Conservation (phyloP, 257 asterid species). For the Anisodus acutangulus region DNA sequence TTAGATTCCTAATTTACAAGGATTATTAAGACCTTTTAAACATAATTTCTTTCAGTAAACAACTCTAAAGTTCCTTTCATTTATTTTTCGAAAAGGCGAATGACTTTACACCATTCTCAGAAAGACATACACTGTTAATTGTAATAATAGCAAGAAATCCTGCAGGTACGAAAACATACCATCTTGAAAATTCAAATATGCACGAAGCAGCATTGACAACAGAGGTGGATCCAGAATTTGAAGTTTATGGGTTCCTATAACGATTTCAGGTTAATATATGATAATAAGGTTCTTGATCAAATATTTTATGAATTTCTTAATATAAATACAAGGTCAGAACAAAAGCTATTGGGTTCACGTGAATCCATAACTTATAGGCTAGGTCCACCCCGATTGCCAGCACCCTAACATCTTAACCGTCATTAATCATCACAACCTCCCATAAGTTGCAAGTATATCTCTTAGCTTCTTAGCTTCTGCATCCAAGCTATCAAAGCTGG, state of each 20-base stretch:
- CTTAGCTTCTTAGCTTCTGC: conserved; percentile 72
- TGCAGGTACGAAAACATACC: neutral
- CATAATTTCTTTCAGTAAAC: neutral
- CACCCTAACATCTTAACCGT: neutral
- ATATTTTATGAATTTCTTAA: neutral
- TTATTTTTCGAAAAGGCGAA: neutral
- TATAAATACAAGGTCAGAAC: neutral
- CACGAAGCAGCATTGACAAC: neutral
- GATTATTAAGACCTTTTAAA: too few relatives aligned
- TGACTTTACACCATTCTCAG: neutral
- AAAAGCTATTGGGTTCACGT: neutral
- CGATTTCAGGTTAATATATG: neutral
- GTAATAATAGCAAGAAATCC: neutral
- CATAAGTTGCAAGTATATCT: conserved; percentile 69
- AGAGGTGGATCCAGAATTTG: neutral
- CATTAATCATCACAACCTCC: conserved; percentile 51
- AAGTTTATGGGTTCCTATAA: neutral
- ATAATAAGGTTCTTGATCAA: neutral
- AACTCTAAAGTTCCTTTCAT: neutral
- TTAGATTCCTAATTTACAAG: too few relatives aligned
- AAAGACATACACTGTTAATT: neutral
- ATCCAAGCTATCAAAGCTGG: conserved; percentile 61
- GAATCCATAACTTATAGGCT: neutral
- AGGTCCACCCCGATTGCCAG: neutral
- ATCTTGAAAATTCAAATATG: conserved; percentile 13